phyloP scores from a whole-genome alignment of 1,284 basidiomycete genomes.

The Moesziomyces sp. region DNA sequence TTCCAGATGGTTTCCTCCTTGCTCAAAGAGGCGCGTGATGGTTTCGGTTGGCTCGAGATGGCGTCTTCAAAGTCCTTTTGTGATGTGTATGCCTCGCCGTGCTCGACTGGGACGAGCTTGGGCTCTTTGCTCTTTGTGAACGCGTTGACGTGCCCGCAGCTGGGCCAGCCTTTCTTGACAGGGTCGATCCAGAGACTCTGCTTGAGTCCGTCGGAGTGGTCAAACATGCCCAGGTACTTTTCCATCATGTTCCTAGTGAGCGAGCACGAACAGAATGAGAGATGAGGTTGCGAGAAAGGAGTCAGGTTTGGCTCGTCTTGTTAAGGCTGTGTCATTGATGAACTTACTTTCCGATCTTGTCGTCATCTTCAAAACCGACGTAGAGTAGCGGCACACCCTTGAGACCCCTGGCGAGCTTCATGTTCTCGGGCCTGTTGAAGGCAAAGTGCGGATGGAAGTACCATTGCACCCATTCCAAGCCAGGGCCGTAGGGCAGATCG shows the following conservation, averaged over 20 bases:
- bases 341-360: conserved; percentile 52
- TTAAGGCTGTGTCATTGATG: too few species aligned
- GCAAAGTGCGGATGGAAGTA: conserved; percentile 56
- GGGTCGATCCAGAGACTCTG: conserved; percentile 58
- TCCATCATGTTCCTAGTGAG: conserved; percentile 53
- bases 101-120: conserved; percentile 31
- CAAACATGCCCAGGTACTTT: conserved; percentile 50
- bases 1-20: conserved; percentile 57
- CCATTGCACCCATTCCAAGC: conserved; percentile 55
- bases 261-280: neutral
- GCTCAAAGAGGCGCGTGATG: conserved; percentile 24
- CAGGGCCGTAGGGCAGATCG: conserved; percentile 56
- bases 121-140: conserved; percentile 38
- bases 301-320: too few species aligned
- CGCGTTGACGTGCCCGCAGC: conserved; percentile 48
- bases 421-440: conserved; percentile 41
- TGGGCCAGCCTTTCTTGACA: conserved; percentile 41
- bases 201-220: conserved; percentile 44
- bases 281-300: neutral
- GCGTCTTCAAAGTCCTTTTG: conserved; percentile 22
- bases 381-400: conserved; percentile 39
- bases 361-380: conserved; percentile 58
- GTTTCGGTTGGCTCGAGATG: conserved; percentile 22
- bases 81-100: conserved; percentile 50
- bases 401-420: conserved; percentile 36